Base-by-base conservation (phyloP, 2,329 filamentous ascomycete species). In the Leptosphaerulina australis region DNA sequence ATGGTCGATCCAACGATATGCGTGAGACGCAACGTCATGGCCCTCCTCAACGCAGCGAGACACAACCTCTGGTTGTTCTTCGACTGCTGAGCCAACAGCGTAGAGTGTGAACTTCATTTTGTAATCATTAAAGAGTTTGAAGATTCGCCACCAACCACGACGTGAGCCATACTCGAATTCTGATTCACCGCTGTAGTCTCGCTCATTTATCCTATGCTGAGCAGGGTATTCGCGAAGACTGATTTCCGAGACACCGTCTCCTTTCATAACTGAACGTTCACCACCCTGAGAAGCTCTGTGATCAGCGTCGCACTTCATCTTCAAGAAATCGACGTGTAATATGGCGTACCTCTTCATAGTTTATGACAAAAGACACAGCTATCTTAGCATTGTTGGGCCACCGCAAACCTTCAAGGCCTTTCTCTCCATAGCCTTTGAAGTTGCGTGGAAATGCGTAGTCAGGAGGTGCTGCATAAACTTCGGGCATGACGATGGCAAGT, bases 91-190 rank as follows among this genome's bases (percentile, higher is more conserved):
- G 2, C 74, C 79, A 2, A 81, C 79, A 8, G 77, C 79, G 53
- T 81, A 80, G 4, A 81, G 67, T 0, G 79, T 81, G 53, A 77
- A 79, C 58, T 78, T 78, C 73, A 79, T 79, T 29, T 71, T 69
- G 52, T 78, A 64, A 35, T 76, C 70, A 55, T 78, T 76, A 68
- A 81, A 81, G 44, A 81, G 61, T 14, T 74, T 68, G 60, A 81
- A 78, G 2, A 81, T 64, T 3, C 79, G 69, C 79, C 79, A 81
- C 62, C 77, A 77, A 3, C 79, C 79, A 0, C 73, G 73, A 2
- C 79, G 73, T 17, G 74, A 74, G 25, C 79, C 78, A 56, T 82
- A 82, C 46, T 82, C 79, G 54, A 78, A 82, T 53, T 81, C 79
- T 21, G 70, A 73, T 63, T 82, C 79, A 40, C 72, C 72, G 53